A percentile compares a stretch with the other conserved stretches of the same genome.
Conservation (phyloP, 768 basidiomycete species). For the Termitomyces sp. region DNA sequence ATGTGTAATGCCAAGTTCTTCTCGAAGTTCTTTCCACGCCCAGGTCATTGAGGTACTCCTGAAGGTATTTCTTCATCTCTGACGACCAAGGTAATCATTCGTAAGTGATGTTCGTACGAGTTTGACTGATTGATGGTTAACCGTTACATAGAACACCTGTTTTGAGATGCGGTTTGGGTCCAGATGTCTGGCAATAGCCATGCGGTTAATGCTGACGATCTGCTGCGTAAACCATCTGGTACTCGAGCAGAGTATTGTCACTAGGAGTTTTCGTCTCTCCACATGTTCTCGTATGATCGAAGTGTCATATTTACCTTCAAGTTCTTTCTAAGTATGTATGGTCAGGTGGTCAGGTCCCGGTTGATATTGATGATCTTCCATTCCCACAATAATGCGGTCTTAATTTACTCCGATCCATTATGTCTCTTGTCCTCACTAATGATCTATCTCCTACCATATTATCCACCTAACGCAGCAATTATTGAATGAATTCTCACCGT, state of each 20-base stretch:
- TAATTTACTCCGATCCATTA: background rate
- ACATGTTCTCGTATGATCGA: background rate
- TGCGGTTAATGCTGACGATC: background rate
- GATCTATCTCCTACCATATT: background rate
- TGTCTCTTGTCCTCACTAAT: background rate
- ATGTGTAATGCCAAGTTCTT: too few relatives aligned
- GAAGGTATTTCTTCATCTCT: too few relatives aligned
- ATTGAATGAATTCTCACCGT: background rate
- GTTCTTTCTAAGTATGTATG: background rate
- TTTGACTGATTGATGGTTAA: too few relatives aligned
- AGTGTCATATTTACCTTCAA: background rate
- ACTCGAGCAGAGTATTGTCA: background rate
- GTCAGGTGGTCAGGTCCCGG: background rate
- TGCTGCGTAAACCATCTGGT: background rate
- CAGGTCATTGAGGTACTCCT: too few relatives aligned
- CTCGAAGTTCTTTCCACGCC: too few relatives aligned
- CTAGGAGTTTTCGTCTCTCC: background rate
- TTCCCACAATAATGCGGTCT: background rate
- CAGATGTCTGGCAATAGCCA: too few relatives aligned
- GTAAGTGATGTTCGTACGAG: too few relatives aligned
- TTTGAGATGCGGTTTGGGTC: background rate
- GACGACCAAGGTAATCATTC: too few relatives aligned
- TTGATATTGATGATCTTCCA: background rate
- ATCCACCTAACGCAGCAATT: too few relatives aligned
- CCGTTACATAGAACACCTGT: too few relatives aligned